Percentiles rank a stretch among this genome's conserved stretches.
These are phyloP conservation scores for Dentipellis fragilis DNA, from an alignment of 768 basidiomycete genomes.

Conservation along the genomic window DNA sequence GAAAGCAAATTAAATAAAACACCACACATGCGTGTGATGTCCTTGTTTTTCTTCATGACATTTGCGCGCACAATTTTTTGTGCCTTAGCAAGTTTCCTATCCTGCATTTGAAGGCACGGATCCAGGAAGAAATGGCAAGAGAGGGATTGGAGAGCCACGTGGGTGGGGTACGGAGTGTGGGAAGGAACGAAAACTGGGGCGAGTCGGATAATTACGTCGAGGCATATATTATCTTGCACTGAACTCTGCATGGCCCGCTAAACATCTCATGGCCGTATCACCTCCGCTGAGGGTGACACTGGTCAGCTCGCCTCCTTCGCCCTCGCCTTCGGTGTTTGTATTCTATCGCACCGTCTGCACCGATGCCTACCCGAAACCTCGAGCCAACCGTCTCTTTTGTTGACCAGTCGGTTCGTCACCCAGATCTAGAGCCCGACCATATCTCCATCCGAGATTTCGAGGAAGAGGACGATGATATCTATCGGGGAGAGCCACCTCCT, in stretches of 20 bases:
- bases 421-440: neutral
- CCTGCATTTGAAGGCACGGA: too few relatives aligned
- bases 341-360: neutral
- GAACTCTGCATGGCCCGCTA: neutral
- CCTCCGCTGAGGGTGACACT: neutral
- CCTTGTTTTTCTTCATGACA: too few relatives aligned
- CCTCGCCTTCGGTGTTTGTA: neutral
- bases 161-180: too few relatives aligned
- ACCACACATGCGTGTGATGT: too few relatives aligned
- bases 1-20: too few relatives aligned
- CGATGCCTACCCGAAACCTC: neutral
- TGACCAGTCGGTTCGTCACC: slow-evolving; percentile 1
- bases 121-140: too few relatives aligned
- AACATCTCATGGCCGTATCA: neutral
- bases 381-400: slow-evolving; percentile 5
- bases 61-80: too few relatives aligned
- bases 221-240: too few relatives aligned
- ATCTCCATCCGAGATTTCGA: neutral
- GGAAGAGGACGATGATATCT: slow-evolving; percentile 42
- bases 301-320: neutral
- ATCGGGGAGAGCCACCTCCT: slow-evolving; percentile 40
- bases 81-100: too few relatives aligned
- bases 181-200: too few relatives aligned
- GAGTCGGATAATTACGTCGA: too few relatives aligned
- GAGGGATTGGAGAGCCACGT: too few relatives aligned